phyloP scores from a whole-genome alignment of 2,329 filamentous ascomycete genomes.

The Diaporthe longicolla region DNA sequence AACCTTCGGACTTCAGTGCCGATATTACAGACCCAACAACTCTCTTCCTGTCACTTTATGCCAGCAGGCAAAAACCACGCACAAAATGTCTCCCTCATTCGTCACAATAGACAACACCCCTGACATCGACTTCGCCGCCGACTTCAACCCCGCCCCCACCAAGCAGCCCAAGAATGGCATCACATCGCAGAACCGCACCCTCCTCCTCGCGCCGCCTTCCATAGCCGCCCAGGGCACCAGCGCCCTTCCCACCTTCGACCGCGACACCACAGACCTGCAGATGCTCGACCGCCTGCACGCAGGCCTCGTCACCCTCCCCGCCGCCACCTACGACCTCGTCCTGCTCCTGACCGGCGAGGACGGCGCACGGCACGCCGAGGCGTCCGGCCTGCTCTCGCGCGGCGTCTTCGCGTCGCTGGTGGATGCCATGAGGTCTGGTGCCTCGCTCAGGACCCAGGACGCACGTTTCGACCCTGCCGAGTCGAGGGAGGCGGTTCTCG shows the following conservation, averaged over 20 bases:
- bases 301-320: conserved; percentile 83
- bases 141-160: conserved; percentile 48
- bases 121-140: conserved; percentile 61
- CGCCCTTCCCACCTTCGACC: conserved; percentile 81
- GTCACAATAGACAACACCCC: conserved; percentile 69
- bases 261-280: conserved; percentile 86
- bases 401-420: conserved; percentile 78
- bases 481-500: conserved; percentile 85
- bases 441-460: conserved; percentile 77
- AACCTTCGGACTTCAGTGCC: neutral
- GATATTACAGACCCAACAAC: neutral
- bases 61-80: conserved; percentile 37
- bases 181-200: conserved; percentile 66
- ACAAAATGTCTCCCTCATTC: conserved; percentile 64
- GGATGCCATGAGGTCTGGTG: conserved; percentile 78
- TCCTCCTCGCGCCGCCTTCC: conserved; percentile 91
- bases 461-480: conserved; percentile 69
- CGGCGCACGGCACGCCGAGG: conserved; percentile 73
- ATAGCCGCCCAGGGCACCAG: conserved; percentile 84
- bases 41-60: neutral
- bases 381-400: conserved; percentile 73
- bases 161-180: conserved; percentile 42
- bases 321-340: conserved; percentile 85
- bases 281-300: conserved; percentile 96
- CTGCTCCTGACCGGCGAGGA: conserved; percentile 86